Conservation (phyloP, 1,284 basidiomycete species). For the Ceratobasidium sp. region DNA sequence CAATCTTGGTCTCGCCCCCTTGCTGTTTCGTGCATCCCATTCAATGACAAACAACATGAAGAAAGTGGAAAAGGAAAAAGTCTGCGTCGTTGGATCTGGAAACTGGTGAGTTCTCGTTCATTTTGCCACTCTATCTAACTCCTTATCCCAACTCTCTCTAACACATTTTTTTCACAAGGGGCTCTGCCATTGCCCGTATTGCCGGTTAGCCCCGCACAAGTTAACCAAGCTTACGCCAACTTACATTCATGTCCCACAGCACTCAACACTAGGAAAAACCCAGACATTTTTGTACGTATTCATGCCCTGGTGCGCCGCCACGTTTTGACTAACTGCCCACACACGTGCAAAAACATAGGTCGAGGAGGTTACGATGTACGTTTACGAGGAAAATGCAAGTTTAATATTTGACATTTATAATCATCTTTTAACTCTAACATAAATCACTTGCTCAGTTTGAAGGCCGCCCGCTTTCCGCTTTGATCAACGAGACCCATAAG, state of each 20-base stretch:
- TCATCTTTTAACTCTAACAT: constrained; percentile 6
- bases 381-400: constrained; percentile 60
- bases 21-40: not conserved
- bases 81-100: constrained; percentile 64
- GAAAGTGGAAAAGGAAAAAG: constrained; percentile 58
- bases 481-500: constrained; percentile 65
- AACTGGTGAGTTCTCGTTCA: constrained; percentile 41
- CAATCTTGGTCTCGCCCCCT: not conserved
- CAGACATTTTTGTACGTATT: constrained; percentile 57
- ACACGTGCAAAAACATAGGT: not conserved
- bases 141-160: not conserved
- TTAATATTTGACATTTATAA: not conserved
- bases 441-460: constrained; percentile 54
- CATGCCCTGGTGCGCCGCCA: constrained; percentile 33
- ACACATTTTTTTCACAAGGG: constrained; percentile 55
- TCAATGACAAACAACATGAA: not conserved
- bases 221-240: not conserved
- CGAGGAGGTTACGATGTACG: constrained; percentile 62
- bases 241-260: constrained; percentile 47
- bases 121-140: not conserved
- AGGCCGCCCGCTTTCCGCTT: constrained; percentile 62
- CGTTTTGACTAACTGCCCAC: not conserved
- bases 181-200: constrained; percentile 65
- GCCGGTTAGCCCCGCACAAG: constrained; percentile 51
- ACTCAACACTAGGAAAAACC: constrained; percentile 58